Evolutionary conservation across 169 alveolate species (phyloP).

Genomic region (Plasmodium fragile): DNA sequence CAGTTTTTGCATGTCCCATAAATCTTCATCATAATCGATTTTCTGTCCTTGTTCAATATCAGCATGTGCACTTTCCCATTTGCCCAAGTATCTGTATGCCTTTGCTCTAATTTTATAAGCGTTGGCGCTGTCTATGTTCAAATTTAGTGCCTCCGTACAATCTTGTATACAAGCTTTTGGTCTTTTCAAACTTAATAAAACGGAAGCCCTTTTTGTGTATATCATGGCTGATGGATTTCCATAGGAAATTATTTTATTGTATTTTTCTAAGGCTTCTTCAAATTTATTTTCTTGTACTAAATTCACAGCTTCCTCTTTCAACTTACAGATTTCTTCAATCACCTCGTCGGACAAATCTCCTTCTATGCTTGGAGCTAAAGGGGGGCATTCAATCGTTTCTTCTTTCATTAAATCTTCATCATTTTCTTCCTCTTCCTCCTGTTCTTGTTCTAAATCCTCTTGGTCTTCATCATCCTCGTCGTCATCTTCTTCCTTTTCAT

Average conservation of each 20-base stretch:
- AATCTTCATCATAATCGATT: conserved; percentile 84
- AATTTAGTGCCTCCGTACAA: conserved; percentile 83
- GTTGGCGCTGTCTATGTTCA: conserved; percentile 84
- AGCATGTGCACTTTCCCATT: conserved; percentile 85
- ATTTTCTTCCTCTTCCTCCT: conserved; percentile 72
- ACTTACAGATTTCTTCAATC: conserved; percentile 77
- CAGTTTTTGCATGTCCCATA: conserved; percentile 86
- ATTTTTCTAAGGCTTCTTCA: conserved; percentile 77
- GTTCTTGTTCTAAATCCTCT: conserved; percentile 75
- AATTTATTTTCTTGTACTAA: conserved; percentile 74
- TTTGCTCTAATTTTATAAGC: conserved; percentile 83
- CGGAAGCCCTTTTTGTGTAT: conserved; percentile 84
- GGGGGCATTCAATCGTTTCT: conserved; percentile 80
- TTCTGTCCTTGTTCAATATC: conserved; percentile 86
- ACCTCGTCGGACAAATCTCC: conserved; percentile 82
- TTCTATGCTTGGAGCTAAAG: conserved; percentile 81
- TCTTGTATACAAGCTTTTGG: conserved; percentile 83
- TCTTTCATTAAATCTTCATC: conserved; percentile 73
- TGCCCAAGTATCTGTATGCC: conserved; percentile 82
- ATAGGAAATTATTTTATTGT: conserved; percentile 73
- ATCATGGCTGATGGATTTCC: conserved; percentile 87
- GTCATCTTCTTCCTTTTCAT: conserved; percentile 3
- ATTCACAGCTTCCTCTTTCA: conserved; percentile 79
- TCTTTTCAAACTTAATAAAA: conserved; percentile 78
- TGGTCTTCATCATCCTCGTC: conserved; percentile 67